Evolutionary conservation across 805 yeast species (phyloP), one percentile per base, ranked within the genome.

Genomic region (Lachancea sp.): DNA sequence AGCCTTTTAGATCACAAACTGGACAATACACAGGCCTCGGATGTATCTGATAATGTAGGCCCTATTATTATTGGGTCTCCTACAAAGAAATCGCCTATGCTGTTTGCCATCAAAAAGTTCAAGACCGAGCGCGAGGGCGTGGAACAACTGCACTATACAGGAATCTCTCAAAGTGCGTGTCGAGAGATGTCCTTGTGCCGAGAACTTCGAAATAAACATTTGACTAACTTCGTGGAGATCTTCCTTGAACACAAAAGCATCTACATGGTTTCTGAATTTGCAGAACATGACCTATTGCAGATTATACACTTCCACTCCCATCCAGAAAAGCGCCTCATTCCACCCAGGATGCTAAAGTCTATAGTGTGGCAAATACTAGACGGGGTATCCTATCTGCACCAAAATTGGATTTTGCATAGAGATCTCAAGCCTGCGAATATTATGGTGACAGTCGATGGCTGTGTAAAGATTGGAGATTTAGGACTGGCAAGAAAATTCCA

Each of bases 371-470:
- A 92, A 64, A 81, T 94, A 4, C 61, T 92, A 20, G 85, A 85
- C 53, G 99, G 98, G 3, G 89, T 92, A 2, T 78, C 88, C 0
- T 92, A 81, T 56, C 64, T 92, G 31, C 99, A 92, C 62, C 90
- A 88, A 60, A 90, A 92, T 62, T 92, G 98, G 97, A 80, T 92
- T 2, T 68, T 92, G 37, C 99, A 92, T 63, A 72, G 99, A 46
- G 99, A 92, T 63, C 71, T 92, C 48, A 92, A 92, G 55, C 99
- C 99, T 1, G 98, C 98, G 2, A 90, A 90, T 63, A 90, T 92
- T 49, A 92, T 90, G 97, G 95, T 90, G 0, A 78, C 96, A 0
- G 72, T 80, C 7, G 77, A 75, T 43, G 98, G 98, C 0, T 77
- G 79, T n/a, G 92, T 90, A 15, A 92, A 92, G 61, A 89, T 90